Evolutionary conservation across 805 yeast species (phyloP), one percentile per base, ranked within the genome.

Genomic region (Hanseniaspora guilliermondii): DNA sequence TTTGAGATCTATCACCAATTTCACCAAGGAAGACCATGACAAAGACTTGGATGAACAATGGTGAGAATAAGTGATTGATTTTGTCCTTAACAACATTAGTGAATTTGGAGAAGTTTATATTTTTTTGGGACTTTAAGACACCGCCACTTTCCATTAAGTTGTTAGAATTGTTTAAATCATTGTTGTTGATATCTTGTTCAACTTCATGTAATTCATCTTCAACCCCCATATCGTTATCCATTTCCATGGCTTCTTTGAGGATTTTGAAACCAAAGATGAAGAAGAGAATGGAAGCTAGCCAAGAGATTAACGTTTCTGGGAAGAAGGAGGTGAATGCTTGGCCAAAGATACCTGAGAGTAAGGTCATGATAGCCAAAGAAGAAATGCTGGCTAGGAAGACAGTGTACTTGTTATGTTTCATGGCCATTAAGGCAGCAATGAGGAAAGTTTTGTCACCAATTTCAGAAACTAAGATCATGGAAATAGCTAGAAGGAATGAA

Each of bases 1-100:
- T 87, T 71, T 93, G 99, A 12, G 97, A 88, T 63, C 98, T 81
- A 69, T 93, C 99, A 50, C 99, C 99, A 95, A 97, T 88, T 71
- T 93, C 99, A 57, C 97, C 98, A 49, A 93, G 72, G 67, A 93
- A 93, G 4, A 96, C 87, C 97, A 93, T 91, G 53, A 80, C 80
- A 65, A 93, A 93, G 4, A 91, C 91, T 72, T 91, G 96, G 60
- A 88, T 83, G 89, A 95, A 93, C 9, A 82, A 71, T 3, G 98
- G 97, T 3, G 95, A 84, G 55, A 91, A 72, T 4, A 87, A 69
- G 55, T 80, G 77, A 2, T 80, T 68, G 2, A 83, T 79, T 49
- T 85, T 72, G 60, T 81, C 75, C 41, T 72, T 67, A 17, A 83
- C 42, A 40, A 80, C 79, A n/a, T 47, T 45, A 21, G 58, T 16